Percentiles rank a stretch among this genome's conserved stretches.
Evolutionary conservation across 148 eudicot genomes (phyloP).

Genomic region (Suaeda aralocaspica): DNA sequence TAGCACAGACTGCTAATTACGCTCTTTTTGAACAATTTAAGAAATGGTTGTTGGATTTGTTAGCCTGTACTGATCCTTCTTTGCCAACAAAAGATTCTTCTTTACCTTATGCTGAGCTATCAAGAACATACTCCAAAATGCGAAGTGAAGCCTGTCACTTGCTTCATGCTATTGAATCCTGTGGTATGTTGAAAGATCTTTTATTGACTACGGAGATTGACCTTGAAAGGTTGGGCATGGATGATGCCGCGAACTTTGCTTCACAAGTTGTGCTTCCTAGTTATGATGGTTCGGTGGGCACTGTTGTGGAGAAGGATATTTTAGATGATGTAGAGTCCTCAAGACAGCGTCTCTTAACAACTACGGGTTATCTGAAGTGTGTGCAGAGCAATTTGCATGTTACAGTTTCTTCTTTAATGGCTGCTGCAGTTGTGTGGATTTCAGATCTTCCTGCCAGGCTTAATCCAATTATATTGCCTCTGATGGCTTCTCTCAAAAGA

Average conservation of each 20-base stretch:
- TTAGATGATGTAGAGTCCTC: conserved; percentile 69
- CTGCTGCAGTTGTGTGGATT: conserved; percentile 86
- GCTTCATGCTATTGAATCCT: conserved; percentile 50
- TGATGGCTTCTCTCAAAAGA: conserved; percentile 91
- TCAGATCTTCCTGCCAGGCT: conserved; percentile 86
- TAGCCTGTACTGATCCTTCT: conserved; percentile 85
- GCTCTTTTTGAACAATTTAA: conserved; percentile 52
- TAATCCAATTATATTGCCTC: conserved; percentile 82
- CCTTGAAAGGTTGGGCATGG: conserved; percentile 59
- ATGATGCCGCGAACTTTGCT: conserved; percentile 80
- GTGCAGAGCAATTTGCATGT: conserved; percentile 77
- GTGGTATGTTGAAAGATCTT: conserved; percentile 44
- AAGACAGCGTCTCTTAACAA: conserved; percentile 73
- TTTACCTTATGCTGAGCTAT: conserved; percentile 84
- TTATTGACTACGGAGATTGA: conserved; percentile 39
- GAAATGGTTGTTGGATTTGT: conserved; percentile 69
- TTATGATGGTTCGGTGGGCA: conserved; percentile 41
- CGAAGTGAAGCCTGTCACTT: conserved; percentile 82
- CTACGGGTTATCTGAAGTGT: conserved; percentile 92
- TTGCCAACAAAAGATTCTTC: conserved; percentile 79
- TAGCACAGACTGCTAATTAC: conserved; percentile 33
- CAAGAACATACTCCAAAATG: conserved; percentile 93
- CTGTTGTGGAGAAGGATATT: conserved; percentile 34
- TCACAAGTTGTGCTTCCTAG: conserved; percentile 46
- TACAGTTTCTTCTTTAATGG: conserved; percentile 47